Evolutionary conservation across 331 rosid species (phyloP), one percentile per base, ranked within the genome.

Genomic region (Dryas integrifolia): DNA sequence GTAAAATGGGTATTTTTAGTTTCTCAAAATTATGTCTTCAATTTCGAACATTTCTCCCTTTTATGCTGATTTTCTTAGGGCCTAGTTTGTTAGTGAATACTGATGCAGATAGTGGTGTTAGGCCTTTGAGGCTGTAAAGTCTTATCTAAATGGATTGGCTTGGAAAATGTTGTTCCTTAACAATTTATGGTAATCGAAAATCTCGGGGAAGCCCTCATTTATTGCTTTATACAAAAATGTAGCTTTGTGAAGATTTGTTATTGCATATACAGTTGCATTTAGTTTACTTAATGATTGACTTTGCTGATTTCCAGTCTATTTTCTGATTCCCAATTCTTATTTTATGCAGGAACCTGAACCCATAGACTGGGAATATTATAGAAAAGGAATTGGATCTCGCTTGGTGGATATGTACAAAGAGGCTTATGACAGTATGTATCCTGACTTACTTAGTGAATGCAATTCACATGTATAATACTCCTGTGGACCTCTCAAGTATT

Each of bases 381-480:
- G 99, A 75, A 92, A 92, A 82, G 96, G 96, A 82, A 87, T 95
- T 47, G 99, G 99, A 38, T 67, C 97, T 18, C 94, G 99, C 61
- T 80, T 95, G 94, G 99, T 95, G 69, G 97, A 95, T 69, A 88
- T 92, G 96, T 95, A 95, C 88, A 95, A 95, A 77, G 97, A 92
- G 82, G 96, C 95, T 69, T 95, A 89, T 64, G 98, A 95, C 76
- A 82, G 99, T 95, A 90, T 76, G 98, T 84, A 65, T 67, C 58
- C 58, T 56, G 56, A 63, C 67, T 49, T 45, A 21, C 0, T 2
- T 41, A 16, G 11, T 58, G 72, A 56, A 51, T 69, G 53, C 59
- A 58, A 35, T 1, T 43, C 10, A 8, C 48, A 6, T 15, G 38
- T 45, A 3, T 66, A 15, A 15, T 67, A 41, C 21, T 11, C 66